phyloP scores from a whole-genome alignment of 2,329 filamentous ascomycete genomes.

The Nemania sp. region DNA sequence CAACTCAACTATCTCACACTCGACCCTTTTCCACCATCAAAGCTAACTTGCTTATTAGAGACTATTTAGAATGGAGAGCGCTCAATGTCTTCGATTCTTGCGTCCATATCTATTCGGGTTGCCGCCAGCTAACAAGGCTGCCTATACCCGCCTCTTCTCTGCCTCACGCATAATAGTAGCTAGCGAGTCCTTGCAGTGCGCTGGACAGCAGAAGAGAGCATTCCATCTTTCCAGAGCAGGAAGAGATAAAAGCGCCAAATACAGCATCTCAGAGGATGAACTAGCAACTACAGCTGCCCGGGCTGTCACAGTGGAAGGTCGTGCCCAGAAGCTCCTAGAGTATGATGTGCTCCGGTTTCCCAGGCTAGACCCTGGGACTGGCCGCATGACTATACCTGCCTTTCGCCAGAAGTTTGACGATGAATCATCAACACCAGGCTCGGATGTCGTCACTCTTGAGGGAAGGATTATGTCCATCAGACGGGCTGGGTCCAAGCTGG shows the following conservation, averaged over 20 bases:
- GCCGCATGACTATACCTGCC: slow-evolving; percentile 54
- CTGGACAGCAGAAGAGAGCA: slow-evolving; percentile 36
- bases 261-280: slow-evolving; percentile 21
- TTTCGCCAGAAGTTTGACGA: slow-evolving; percentile 54
- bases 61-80: slow-evolving; percentile 57
- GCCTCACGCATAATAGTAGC: slow-evolving; percentile 44
- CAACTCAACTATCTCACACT: slow-evolving; percentile 15
- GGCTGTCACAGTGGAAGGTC: slow-evolving; percentile 42
- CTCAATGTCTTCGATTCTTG: slow-evolving; percentile 62
- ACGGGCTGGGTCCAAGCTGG: slow-evolving; percentile 74
- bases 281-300: slow-evolving; percentile 28
- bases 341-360: slow-evolving; percentile 68
- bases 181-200: slow-evolving; percentile 27
- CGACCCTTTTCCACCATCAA: slow-evolving; percentile 5
- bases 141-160: slow-evolving; percentile 66
- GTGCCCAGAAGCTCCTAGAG: slow-evolving; percentile 65
- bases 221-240: slow-evolving; percentile 32
- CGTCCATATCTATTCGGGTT: slow-evolving; percentile 65
- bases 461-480: slow-evolving; percentile 50
- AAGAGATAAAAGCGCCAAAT: slow-evolving; percentile 1
- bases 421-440: slow-evolving; percentile 39
- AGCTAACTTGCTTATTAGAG: slow-evolving; percentile 44
- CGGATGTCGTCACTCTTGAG: slow-evolving; percentile 50
- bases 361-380: slow-evolving; percentile 54
- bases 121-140: slow-evolving; percentile 53